A percentile compares a stretch with the other conserved stretches of the same genome.
phyloP scores from a whole-genome alignment of 2,329 filamentous ascomycete species.

The Colletotrichum falcatum region DNA sequence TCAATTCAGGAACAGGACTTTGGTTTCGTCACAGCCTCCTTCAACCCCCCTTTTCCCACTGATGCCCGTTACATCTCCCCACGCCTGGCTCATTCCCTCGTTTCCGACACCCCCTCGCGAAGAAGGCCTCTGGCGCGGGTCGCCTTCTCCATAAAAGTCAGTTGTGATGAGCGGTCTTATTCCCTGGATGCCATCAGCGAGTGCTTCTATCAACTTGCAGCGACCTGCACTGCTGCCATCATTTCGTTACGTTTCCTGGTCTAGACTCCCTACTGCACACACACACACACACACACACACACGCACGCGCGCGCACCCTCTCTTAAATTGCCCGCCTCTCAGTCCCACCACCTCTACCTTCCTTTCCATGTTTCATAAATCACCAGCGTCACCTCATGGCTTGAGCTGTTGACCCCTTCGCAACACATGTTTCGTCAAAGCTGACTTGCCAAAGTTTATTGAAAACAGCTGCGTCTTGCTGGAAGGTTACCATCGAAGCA shows the following conservation, averaged over 20 bases:
- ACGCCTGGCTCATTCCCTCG: slow-evolving; percentile 24
- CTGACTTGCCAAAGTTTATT: slow-evolving; percentile 1
- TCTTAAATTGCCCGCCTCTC: slow-evolving; percentile 34
- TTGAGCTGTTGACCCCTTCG: neutral
- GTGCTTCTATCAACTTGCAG: slow-evolving; percentile 31
- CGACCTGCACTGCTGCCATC: slow-evolving; percentile 24
- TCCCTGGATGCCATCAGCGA: slow-evolving; percentile 25
- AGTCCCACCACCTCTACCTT: slow-evolving; percentile 15
- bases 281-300: slow-evolving; percentile 20
- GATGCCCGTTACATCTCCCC: slow-evolving; percentile 28
- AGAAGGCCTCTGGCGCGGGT: slow-evolving; percentile 10
- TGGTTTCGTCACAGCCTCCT: slow-evolving; percentile 14
- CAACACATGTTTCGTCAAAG: neutral
- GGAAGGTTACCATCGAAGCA: neutral
- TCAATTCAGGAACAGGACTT: slow-evolving; percentile 14
- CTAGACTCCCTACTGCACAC: slow-evolving; percentile 25
- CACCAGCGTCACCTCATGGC: slow-evolving; percentile 17
- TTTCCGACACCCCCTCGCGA: slow-evolving; percentile 15
- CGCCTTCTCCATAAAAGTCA: slow-evolving; percentile 35
- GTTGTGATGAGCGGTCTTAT: slow-evolving; percentile 13
- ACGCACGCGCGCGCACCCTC: too few species aligned
- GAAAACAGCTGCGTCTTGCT: neutral
- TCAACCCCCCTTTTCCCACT: slow-evolving; percentile 6
- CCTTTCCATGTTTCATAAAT: slow-evolving; percentile 27
- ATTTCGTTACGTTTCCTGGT: slow-evolving; percentile 31